These are phyloP conservation scores for Lagenidium sp. DNA, from an alignment of 352 stramenopile species.

Conservation along the genomic window DNA sequence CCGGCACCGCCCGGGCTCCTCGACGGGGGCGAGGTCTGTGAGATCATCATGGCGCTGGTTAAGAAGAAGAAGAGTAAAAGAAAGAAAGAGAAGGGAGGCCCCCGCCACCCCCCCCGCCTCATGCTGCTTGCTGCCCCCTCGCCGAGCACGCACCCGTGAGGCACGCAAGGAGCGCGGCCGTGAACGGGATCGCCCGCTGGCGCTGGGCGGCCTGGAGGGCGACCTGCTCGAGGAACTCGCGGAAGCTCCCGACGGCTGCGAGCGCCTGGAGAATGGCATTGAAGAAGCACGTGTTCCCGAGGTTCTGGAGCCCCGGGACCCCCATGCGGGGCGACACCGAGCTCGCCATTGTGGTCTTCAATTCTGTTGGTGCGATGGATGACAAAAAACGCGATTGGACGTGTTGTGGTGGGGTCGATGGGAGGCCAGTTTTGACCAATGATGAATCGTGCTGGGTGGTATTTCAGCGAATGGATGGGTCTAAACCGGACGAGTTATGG, in stretches of 20 bases:
- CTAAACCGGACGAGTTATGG: too few species aligned
- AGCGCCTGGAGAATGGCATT: constrained; percentile 85
- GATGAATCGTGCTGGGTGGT: too few species aligned
- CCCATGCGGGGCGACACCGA: constrained; percentile 1
- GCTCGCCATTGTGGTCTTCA: background rate
- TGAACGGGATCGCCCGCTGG: constrained; percentile 34
- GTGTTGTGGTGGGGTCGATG: too few species aligned
- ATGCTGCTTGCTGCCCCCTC: too few species aligned
- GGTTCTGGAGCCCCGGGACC: constrained; percentile 78
- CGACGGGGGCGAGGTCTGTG: constrained; percentile 13
- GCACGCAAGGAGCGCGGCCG: constrained; percentile 48
- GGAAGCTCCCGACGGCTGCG: constrained; percentile 56
- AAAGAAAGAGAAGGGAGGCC: too few species aligned
- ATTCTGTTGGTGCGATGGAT: too few species aligned
- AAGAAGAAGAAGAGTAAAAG: too few species aligned
- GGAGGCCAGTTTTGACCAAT: too few species aligned
- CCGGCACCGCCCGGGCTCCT: constrained; percentile 5
- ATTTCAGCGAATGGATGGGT: too few species aligned
- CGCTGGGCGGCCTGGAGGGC: constrained; percentile 20
- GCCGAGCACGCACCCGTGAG: constrained; percentile 54
- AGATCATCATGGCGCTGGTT: too few species aligned
- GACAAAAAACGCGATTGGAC: too few species aligned
- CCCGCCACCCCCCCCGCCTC: too few species aligned
- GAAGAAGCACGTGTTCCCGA: constrained; percentile 90
- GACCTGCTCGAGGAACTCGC: constrained; percentile 60